These are phyloP conservation scores for Ustilago bromivora DNA, from an alignment of 1,284 basidiomycete species.

Conservation along the genomic window DNA sequence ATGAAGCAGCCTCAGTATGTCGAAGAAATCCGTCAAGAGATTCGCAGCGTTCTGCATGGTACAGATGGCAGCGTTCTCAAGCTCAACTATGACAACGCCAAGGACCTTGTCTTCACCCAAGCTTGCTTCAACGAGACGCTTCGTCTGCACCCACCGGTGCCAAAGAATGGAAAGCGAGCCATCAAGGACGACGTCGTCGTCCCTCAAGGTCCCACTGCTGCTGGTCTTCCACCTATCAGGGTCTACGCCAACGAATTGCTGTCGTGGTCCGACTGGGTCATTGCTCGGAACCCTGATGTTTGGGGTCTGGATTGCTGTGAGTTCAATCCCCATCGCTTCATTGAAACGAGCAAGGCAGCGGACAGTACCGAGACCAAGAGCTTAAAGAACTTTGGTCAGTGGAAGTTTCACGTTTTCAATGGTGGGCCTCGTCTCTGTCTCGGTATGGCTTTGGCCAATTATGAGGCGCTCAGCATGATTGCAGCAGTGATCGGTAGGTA, in stretches of 20 bases:
- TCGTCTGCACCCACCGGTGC: constrained; percentile 59
- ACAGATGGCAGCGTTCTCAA: constrained; percentile 29
- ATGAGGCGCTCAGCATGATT: constrained; percentile 50
- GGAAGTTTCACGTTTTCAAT: constrained; percentile 63
- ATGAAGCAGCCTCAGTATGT: constrained; percentile 45
- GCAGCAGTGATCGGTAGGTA: constrained; percentile 42
- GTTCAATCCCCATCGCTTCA: constrained; percentile 57
- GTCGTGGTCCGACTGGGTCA: constrained; percentile 64
- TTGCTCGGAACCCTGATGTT: constrained; percentile 56
- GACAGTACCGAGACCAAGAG: constrained; percentile 35
- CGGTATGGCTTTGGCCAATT: constrained; percentile 60
- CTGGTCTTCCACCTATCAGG: constrained; percentile 55
- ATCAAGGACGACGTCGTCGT: constrained; percentile 57
- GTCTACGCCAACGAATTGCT: constrained; percentile 52
- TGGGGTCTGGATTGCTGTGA: constrained; percentile 58
- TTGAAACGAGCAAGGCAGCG: constrained; percentile 27
- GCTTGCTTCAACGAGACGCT: constrained; percentile 58
- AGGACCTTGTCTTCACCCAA: constrained; percentile 56
- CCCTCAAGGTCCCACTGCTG: constrained; percentile 49
- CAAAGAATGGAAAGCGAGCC: constrained; percentile 59
- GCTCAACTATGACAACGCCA: constrained; percentile 54
- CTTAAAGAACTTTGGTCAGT: constrained; percentile 51
- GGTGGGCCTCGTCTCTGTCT: constrained; percentile 62
- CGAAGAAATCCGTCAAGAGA: constrained; percentile 51
- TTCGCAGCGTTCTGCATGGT: constrained; percentile 37